Conservation (phyloP, 164 flowering plant genomes). For the Annona cherimola region DNA sequence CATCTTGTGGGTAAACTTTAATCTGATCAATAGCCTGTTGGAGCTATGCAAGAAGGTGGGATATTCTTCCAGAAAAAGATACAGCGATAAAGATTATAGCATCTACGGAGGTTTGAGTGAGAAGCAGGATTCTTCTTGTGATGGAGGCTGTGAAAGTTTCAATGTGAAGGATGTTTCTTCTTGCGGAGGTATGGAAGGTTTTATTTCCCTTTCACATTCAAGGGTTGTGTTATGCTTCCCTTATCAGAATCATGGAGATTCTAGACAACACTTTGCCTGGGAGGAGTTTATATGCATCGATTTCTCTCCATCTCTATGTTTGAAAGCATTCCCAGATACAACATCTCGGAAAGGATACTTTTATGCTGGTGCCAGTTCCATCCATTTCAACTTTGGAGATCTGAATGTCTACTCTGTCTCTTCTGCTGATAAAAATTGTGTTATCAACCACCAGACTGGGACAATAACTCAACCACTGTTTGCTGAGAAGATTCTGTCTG, state of each 20-base stretch:
- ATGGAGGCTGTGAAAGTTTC: conserved; percentile 17
- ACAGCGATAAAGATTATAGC: conserved; percentile 9
- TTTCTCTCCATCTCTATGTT: conserved; percentile 34
- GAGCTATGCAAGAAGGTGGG: conserved; percentile 41
- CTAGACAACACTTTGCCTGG: conserved; percentile 32
- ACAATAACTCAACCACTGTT: conserved; percentile 24
- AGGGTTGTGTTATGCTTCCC: conserved; percentile 76
- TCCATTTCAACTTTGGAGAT: conserved; percentile 51
- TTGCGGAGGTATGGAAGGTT: conserved; percentile 38
- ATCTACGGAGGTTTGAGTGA: conserved; percentile 12
- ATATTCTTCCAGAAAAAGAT: conserved; percentile 18
- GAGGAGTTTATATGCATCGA: conserved; percentile 69
- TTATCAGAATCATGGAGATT: conserved; percentile 26
- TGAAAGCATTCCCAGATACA: conserved; percentile 21
- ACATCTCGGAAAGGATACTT: conserved; percentile 22
- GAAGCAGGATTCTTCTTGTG: conserved; percentile 21
- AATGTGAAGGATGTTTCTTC: conserved; percentile 20
- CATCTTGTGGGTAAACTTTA: conserved; percentile 64
- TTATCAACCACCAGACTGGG: conserved; percentile 7
- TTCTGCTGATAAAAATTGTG: conserved; percentile 18
- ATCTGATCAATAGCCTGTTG: conserved; percentile 32
- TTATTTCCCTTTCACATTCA: conserved; percentile 47
- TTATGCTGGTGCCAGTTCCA: conserved; percentile 33
- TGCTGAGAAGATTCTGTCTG: conserved; percentile 44
- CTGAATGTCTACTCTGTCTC: conserved; percentile 44